phyloP scores from a whole-genome alignment of 345 rosid genomes.

The Gossypioides kirkii region DNA sequence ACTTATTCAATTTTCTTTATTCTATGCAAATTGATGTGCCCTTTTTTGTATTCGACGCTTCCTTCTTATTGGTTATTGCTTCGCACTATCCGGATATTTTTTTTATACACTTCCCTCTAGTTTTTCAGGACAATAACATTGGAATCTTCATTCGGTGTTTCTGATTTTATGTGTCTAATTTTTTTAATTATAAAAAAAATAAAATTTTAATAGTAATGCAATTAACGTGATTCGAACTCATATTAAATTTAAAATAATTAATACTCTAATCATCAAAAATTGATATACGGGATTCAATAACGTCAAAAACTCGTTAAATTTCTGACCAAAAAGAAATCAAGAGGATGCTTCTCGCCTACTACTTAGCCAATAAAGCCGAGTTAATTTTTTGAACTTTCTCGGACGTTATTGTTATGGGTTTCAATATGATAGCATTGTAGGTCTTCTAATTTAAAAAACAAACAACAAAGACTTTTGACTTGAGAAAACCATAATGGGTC shows the following conservation, averaged over 20 bases:
- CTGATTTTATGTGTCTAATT: neutral
- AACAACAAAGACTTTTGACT: neutral
- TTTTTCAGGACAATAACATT: neutral
- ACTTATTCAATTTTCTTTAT: neutral
- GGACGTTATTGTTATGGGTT: neutral
- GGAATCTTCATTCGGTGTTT: neutral
- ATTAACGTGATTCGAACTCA: too few relatives aligned
- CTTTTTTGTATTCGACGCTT: neutral
- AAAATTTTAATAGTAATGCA: too few relatives aligned
- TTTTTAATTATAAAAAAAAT: too few relatives aligned
- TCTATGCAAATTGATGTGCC: neutral
- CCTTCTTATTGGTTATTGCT: neutral
- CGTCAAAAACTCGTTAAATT: neutral
- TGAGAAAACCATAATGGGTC: neutral
- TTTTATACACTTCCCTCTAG: too few relatives aligned
- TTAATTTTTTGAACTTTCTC: neutral
- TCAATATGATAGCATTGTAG: neutral
- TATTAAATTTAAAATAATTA: too few relatives aligned
- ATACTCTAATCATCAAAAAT: too few relatives aligned
- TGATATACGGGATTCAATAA: too few relatives aligned
- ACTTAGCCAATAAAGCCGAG: neutral
- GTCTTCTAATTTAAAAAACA: too few relatives aligned
- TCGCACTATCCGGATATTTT: too few relatives aligned
- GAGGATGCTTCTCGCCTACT: neutral
- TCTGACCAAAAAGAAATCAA: neutral